Base-by-base conservation (phyloP, 768 basidiomycete genomes). In the Guyanaporus albipodus region DNA sequence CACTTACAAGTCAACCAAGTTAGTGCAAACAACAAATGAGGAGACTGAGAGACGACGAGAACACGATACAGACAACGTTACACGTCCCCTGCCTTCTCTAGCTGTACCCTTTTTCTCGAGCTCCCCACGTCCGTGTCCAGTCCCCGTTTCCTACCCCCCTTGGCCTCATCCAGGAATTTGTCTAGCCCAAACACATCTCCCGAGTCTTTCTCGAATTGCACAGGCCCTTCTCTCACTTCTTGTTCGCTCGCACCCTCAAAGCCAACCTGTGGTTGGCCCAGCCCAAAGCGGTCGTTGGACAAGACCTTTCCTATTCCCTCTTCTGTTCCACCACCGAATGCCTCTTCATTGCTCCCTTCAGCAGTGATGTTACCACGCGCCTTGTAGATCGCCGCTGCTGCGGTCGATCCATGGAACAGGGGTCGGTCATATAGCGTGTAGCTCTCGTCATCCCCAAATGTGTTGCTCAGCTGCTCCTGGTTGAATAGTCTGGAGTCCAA, bases 311-410 rank as follows among this genome's bases (percentile, higher is more conserved):
- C 79, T 61, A 97, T 94, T 27, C 96, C 95, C 56, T 97, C 93
- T 60, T 94, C 92, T 3, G 94, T 96, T 31, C 94, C 94, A 46
- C 89, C 93, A 41, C 91, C 92, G 63, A 89, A 95, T 32, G 88
- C 82, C 42, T 96, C 94, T 33, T 97, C 91, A 61, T 89, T 88
- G 24, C 84, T 89, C 42, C 62, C 62, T 44, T 64, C 62, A 53
- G 88, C 84, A 6, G 75, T 62, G 48, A 91, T 88, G 55, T 91
- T 87, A 0, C 94, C 93, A 22, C 85, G 78, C 5, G 95, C 91
- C 67, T 94, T 95, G 77, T 99, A 99, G 56, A 99, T 99, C n/a
- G 96, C 96, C n/a, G 95, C 92, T 0, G 91, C 93, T 15, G 95
- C 95, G 4, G 87, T 84, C 3, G 94, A 95, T 2, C 96, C 95